phyloP scores from a whole-genome alignment of 2,329 filamentous ascomycete species.

The Pyrenochaeta sp. region DNA sequence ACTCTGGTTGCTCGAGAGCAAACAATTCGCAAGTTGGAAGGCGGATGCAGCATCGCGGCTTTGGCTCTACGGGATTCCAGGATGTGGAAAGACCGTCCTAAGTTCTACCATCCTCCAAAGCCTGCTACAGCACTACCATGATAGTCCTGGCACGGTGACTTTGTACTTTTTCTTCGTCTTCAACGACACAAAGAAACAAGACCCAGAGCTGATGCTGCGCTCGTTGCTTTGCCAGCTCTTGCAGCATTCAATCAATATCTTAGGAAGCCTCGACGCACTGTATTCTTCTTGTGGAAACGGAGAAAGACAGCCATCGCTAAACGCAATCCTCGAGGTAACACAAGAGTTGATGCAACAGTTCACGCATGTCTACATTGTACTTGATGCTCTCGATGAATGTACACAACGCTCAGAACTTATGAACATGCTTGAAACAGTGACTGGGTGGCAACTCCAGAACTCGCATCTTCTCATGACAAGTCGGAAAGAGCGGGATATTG shows the following conservation, averaged over 20 bases:
- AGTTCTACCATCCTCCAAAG: conserved; percentile 50
- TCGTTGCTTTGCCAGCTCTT: conserved; percentile 51
- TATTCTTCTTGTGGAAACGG: conserved; percentile 35
- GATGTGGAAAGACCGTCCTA: conserved; percentile 55
- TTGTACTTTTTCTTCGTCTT: conserved; percentile 49
- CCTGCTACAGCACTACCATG: conserved; percentile 24
- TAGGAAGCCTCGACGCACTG: conserved; percentile 29
- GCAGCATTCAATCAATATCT: conserved; percentile 18
- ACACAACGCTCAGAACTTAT: conserved; percentile 30
- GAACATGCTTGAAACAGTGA: conserved; percentile 26
- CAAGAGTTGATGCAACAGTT: conserved; percentile 36
- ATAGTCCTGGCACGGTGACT: conserved; percentile 13
- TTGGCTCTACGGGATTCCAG: conserved; percentile 53
- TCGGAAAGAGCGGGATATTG: conserved; percentile 39
- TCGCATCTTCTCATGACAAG: conserved; percentile 40
- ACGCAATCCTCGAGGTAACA: conserved; percentile 30
- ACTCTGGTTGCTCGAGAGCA: conserved; percentile 46
- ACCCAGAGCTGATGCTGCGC: conserved; percentile 44
- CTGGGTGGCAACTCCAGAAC: conserved; percentile 29
- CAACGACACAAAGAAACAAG: conserved; percentile 49
- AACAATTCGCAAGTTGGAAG: conserved; percentile 45
- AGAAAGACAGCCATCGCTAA: conserved; percentile 27
- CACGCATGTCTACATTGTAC: conserved; percentile 22
- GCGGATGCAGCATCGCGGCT: conserved; percentile 35
- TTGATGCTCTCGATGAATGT: conserved; percentile 45